Evolutionary conservation across 2,329 filamentous ascomycete species (phyloP).

Genomic region (Aureobasidium subglaciale): DNA sequence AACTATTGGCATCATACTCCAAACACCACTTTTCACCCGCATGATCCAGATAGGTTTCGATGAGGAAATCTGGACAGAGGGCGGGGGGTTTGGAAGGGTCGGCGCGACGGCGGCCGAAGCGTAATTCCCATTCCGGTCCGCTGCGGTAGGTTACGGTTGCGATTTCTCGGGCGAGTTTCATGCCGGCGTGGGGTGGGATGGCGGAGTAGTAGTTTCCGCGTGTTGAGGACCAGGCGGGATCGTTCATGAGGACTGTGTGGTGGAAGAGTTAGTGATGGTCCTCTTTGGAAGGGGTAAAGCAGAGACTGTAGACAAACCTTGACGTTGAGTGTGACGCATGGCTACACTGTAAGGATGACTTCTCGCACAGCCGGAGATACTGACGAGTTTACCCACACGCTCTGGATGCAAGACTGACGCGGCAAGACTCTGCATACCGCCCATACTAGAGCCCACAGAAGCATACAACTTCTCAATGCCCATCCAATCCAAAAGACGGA

Average conservation of each 20-base stretch:
- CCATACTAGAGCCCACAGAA: constrained; percentile 94
- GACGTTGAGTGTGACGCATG: constrained; percentile 94
- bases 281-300: background rate
- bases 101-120: constrained; percentile 81
- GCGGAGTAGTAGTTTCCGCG: constrained; percentile 80
- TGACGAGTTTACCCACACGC: constrained; percentile 73
- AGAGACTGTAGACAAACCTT: constrained; percentile 39
- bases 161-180: constrained; percentile 97
- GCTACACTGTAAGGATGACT: constrained; percentile 97
- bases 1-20: constrained; percentile 90
- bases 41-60: constrained; percentile 97
- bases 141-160: constrained; percentile 96
- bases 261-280: background rate
- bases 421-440: constrained; percentile 93
- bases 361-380: constrained; percentile 86
- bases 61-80: constrained; percentile 93
- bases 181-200: constrained; percentile 87
- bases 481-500: constrained; percentile 73
- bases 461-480: constrained; percentile 76
- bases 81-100: constrained; percentile 82
- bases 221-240: constrained; percentile 75
- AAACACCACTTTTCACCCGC: constrained; percentile 97
- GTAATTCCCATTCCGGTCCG: constrained; percentile 93
- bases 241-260: constrained; percentile 81
- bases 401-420: constrained; percentile 77